phyloP scores from a whole-genome alignment of 768 basidiomycete species.

The Rickenella mellea region DNA sequence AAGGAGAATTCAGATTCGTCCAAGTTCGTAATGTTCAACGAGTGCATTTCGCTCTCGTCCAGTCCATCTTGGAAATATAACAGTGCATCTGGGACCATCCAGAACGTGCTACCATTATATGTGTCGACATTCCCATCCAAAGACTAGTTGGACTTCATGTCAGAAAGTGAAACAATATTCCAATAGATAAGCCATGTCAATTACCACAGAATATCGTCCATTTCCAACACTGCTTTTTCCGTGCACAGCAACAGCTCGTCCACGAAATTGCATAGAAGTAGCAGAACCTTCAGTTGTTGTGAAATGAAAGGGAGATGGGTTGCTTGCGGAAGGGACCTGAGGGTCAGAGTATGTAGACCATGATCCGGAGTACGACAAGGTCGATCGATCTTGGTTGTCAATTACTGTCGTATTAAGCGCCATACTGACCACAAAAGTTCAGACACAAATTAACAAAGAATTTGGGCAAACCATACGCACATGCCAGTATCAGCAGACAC shows the following conservation, averaged over 20 bases:
- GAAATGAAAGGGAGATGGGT: slow-evolving; percentile 7
- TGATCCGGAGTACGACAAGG: slow-evolving; percentile 10
- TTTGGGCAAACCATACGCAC: no score
- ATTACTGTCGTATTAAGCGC: background rate
- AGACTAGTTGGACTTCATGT: background rate
- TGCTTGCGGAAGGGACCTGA: slow-evolving; percentile 2
- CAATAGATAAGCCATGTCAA: background rate
- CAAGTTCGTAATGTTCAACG: slow-evolving; percentile 7
- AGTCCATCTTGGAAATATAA: slow-evolving; percentile 9
- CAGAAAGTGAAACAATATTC: background rate
- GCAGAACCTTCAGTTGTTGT: slow-evolving; percentile 1
- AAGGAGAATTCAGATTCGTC: slow-evolving; percentile 1
- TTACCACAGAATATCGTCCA: slow-evolving; percentile 18
- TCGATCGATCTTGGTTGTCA: slow-evolving; percentile 7
- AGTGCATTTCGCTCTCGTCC: slow-evolving; percentile 5
- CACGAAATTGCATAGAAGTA: slow-evolving; percentile 5
- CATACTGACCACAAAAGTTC: no score
- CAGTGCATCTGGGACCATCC: slow-evolving; percentile 14
- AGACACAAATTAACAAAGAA: no score
- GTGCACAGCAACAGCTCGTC: slow-evolving; percentile 7
- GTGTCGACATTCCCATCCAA: slow-evolving; percentile 3
- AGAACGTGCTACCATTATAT: slow-evolving; percentile 12
- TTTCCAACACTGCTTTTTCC: slow-evolving; percentile 15
- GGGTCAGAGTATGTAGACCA: slow-evolving; percentile 3
- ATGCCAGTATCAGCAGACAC: no score